Percentiles rank a stretch among this genome's conserved stretches.
Evolutionary conservation across 176 grass and related monocot species (phyloP).

Genomic region (barley (Hordeum vulgare)): MorexV3_pseudomolecules_assembly NC_058522.1:56105273-56105772

Average conservation of each 20-base stretch:
- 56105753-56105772: background rate
- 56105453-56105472: background rate
- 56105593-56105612: background rate
- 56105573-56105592: background rate
- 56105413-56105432: background rate
- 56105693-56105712: background rate
- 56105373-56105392: background rate
- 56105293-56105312: constrained; percentile 44
- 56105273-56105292: constrained; percentile 48
- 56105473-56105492: background rate
- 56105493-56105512: background rate
- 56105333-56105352: constrained; percentile 55
- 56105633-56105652: background rate
- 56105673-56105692: background rate
- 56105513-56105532: background rate
- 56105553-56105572: background rate
- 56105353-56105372: constrained; percentile 57
- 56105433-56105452: background rate
- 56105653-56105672: background rate
- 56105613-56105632: background rate
- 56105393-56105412: background rate
- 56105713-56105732: background rate
- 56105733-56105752: background rate
- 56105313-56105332: constrained; percentile 73
- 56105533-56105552: background rate